Evolutionary conservation across 164 flowering plant genomes (phyloP), one percentile per base, ranked within the genome.

Genomic region (Magnolia kwangsiensis): DNA sequence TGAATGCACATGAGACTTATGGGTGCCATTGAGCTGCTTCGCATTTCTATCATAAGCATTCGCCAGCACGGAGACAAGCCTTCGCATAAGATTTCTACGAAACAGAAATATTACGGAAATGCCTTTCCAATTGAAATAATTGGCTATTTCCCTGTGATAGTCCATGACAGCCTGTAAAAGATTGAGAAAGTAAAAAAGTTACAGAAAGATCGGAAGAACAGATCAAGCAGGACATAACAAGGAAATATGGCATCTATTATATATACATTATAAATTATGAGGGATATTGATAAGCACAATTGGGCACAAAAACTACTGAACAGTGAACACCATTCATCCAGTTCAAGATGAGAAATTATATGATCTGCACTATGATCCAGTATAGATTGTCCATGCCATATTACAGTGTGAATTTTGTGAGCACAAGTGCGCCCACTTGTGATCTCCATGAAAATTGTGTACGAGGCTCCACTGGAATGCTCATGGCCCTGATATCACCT

Each of bases 1-100:
- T 18, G 95, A 84, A 86, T 93, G 96, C 58, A 90, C 95, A 76
- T 93, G 98, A 68, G 98, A 86, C 84, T 90, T 91, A 84, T 93
- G 96, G 29, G 93, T 90, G 29, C 98, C 98, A 77, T 93, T 91
- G 77, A 91, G 81, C 23, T 81, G 87, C 85, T 88, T 89, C 50
- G 91, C 95, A 66, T 83, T 74, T 24, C 89, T 85, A 75, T 93
- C 98, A 82, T 85, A 87, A n/a, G 90, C 86, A 82, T 92, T 93
- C 27, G 96, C 93, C 72, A 90, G 78, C 68, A 87, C 78, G 23
- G 98, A 93, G 74, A 92, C 88, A 87, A 92, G 83, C 69, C 96
- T 78, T 16, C 90, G 89, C 74, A 93, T 69, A 23, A 89, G 83
- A 80, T 92, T 93, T 79, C 89, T 86, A 50, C 98, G 81, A 72